A percentile compares a stretch with the other conserved stretches of the same genome.
phyloP scores from a whole-genome alignment of 2,329 filamentous ascomycete species.

The Xylaria hypoxylon region DNA sequence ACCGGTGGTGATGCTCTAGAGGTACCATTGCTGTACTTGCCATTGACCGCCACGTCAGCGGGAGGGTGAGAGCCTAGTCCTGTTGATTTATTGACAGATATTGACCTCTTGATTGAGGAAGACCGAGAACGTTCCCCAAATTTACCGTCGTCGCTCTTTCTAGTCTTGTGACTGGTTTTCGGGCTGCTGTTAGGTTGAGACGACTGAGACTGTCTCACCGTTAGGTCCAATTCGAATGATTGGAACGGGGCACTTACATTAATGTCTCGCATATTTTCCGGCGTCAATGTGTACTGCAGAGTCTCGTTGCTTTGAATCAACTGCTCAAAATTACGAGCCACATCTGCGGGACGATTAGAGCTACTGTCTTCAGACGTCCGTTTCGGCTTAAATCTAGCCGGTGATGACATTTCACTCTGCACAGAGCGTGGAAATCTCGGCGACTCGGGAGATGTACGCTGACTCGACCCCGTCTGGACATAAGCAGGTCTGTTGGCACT shows the following conservation, averaged over 20 bases:
- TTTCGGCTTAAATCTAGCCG: constrained; percentile 64
- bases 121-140: constrained; percentile 56
- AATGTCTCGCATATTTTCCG: constrained; percentile 80
- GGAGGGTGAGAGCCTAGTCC: constrained; percentile 55
- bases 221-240: constrained; percentile 40
- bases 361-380: constrained; percentile 70
- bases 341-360: constrained; percentile 63
- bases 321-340: constrained; percentile 78
- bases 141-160: constrained; percentile 62
- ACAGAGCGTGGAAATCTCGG: constrained; percentile 52
- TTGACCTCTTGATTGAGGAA: constrained; percentile 56
- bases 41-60: constrained; percentile 44
- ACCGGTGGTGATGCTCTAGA: constrained; percentile 51
- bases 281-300: constrained; percentile 84
- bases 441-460: constrained; percentile 47
- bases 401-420: constrained; percentile 62
- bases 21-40: constrained; percentile 47
- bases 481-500: constrained; percentile 45
- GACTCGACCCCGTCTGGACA: constrained; percentile 37
- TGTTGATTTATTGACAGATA: constrained; percentile 57
- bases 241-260: constrained; percentile 65
- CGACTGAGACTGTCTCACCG: constrained; percentile 53
- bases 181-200: constrained; percentile 57
- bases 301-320: constrained; percentile 86
- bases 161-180: constrained; percentile 55